Conservation (phyloP, 2,329 filamentous ascomycete genomes). For the Cercospora berteroae region DNA sequence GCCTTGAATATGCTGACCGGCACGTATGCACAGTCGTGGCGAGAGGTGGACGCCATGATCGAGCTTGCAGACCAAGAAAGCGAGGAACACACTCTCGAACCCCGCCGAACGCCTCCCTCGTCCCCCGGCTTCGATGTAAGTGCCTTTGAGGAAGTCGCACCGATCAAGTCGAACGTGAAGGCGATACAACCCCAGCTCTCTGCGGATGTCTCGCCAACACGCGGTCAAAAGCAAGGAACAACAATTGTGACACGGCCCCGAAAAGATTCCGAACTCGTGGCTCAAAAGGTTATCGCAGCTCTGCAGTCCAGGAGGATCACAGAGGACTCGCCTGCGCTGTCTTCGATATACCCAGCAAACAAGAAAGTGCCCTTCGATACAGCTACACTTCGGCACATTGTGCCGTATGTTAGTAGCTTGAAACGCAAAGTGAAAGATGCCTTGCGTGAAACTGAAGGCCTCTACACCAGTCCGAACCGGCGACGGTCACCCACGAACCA, state of each 20-base stretch:
- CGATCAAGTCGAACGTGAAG: slow-evolving; percentile 6
- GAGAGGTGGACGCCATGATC: slow-evolving; percentile 83
- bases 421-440: slow-evolving; percentile 50
- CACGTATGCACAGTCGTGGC: slow-evolving; percentile 62
- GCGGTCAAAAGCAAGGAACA: slow-evolving; percentile 1
- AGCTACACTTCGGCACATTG: slow-evolving; percentile 61
- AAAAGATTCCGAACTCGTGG: slow-evolving; percentile 58
- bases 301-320: slow-evolving; percentile 45
- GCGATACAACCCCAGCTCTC: slow-evolving; percentile 9
- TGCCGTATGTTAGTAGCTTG: slow-evolving; percentile 52
- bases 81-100: slow-evolving; percentile 53
- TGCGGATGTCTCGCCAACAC: neutral
- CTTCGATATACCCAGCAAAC: slow-evolving; percentile 28
- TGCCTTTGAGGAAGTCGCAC: slow-evolving; percentile 52
- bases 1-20: slow-evolving; percentile 65
- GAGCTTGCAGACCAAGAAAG: slow-evolving; percentile 70
- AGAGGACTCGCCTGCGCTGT: slow-evolving; percentile 30
- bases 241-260: slow-evolving; percentile 46
- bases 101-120: slow-evolving; percentile 55
- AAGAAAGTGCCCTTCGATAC: slow-evolving; percentile 66
- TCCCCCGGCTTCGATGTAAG: slow-evolving; percentile 58
- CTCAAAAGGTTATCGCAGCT: slow-evolving; percentile 61
- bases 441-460: slow-evolving; percentile 48
- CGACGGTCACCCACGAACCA: slow-evolving; percentile 12
- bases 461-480: slow-evolving; percentile 46